phyloP scores from a whole-genome alignment of 2,329 filamentous ascomycete genomes.

The Corinectria fuckeliana region DNA sequence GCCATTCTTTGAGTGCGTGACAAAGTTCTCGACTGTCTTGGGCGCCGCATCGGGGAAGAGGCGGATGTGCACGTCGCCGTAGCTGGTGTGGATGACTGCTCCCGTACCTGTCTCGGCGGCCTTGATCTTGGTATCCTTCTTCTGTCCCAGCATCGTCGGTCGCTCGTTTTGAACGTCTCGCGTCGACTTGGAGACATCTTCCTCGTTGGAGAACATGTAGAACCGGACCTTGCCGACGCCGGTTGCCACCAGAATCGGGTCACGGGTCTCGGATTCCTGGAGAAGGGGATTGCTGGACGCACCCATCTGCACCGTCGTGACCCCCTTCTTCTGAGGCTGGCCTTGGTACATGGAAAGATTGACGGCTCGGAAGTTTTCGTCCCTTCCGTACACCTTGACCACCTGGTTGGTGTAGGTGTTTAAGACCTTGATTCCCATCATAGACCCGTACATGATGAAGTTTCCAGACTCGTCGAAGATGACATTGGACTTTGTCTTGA shows the following conservation, averaged over 20 bases:
- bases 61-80: slow-evolving; percentile 92
- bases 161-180: slow-evolving; percentile 96
- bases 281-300: slow-evolving; percentile 92
- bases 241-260: slow-evolving; percentile 87
- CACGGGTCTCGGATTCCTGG: slow-evolving; percentile 87
- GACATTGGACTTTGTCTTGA: slow-evolving; percentile 79
- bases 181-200: slow-evolving; percentile 79
- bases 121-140: slow-evolving; percentile 61
- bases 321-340: slow-evolving; percentile 89
- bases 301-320: slow-evolving; percentile 96
- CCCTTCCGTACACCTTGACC: slow-evolving; percentile 87
- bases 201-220: slow-evolving; percentile 97
- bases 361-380: slow-evolving; percentile 85
- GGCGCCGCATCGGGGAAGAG: slow-evolving; percentile 93
- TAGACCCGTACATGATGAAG: slow-evolving; percentile 92
- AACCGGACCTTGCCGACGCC: slow-evolving; percentile 89
- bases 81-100: slow-evolving; percentile 88
- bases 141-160: slow-evolving; percentile 69
- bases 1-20: slow-evolving; percentile 84
- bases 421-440: slow-evolving; percentile 91
- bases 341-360: slow-evolving; percentile 92
- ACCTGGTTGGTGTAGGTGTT: slow-evolving; percentile 95
- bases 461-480: slow-evolving; percentile 96
- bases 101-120: slow-evolving; percentile 75
- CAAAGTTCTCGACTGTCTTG: slow-evolving; percentile 96